Percentiles rank a stretch among this genome's conserved stretches.
Conservation (phyloP, 345 rosid genomes). For the Acer negundo region DNA sequence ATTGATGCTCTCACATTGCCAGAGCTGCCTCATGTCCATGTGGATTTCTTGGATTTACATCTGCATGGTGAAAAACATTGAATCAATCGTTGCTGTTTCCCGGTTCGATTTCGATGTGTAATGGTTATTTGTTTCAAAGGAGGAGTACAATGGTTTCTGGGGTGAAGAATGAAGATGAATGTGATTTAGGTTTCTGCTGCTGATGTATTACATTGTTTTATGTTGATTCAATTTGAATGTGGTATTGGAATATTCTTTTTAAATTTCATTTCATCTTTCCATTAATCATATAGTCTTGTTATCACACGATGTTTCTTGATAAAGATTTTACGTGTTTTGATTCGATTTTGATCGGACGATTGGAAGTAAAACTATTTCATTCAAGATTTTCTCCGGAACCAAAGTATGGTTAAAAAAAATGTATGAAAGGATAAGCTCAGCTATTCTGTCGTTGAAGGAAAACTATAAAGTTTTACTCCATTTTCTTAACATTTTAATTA, state of each 20-base stretch:
- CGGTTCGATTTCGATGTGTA: not conserved
- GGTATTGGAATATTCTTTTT: not conserved
- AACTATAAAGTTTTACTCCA: no score
- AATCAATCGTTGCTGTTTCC: not conserved
- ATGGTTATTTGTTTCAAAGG: no score
- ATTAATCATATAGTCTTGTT: no score
- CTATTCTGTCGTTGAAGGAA: not conserved
- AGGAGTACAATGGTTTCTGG: not conserved
- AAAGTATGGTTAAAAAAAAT: no score
- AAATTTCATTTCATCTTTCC: no score
- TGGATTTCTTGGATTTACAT: constrained; percentile 40
- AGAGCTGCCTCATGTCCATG: constrained; percentile 42
- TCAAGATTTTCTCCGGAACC: no score
- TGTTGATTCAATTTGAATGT: not conserved
- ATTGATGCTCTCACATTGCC: constrained; percentile 40
- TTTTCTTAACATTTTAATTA: no score
- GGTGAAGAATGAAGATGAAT: not conserved
- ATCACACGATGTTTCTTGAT: no score
- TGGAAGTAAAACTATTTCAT: not conserved
- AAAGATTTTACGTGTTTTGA: no score
- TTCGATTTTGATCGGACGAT: no score
- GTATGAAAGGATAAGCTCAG: not conserved
- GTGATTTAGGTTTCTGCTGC: not conserved
- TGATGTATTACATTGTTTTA: not conserved
- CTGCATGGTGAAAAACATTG: constrained; percentile 26